phyloP scores from a whole-genome alignment of 1,139 yeast species.

The Magnusiomyces tetraspermus region DNA sequence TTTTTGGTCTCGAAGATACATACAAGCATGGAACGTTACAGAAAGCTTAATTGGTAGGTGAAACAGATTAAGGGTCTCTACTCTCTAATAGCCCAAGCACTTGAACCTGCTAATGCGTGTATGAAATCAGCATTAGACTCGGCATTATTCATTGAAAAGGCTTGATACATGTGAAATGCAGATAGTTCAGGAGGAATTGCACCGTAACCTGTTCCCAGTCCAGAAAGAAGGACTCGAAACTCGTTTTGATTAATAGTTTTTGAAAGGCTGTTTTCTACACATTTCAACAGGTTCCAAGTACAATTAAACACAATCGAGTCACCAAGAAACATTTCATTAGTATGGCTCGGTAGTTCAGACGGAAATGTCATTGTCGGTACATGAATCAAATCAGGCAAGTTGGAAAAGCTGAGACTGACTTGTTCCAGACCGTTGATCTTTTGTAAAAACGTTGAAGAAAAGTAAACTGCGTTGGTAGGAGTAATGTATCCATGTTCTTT shows the following conservation, averaged over 20 bases:
- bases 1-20: too few relatives aligned
- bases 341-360: not conserved
- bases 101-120: too few relatives aligned
- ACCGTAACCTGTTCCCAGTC: conserved; percentile 46
- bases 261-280: conserved; percentile 16
- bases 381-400: conserved; percentile 33
- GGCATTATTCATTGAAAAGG: too few relatives aligned
- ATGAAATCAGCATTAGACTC: too few relatives aligned
- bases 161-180: conserved; percentile 11
- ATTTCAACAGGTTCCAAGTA: conserved; percentile 37
- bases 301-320: conserved; percentile 36
- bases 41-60: too few relatives aligned
- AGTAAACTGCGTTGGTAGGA: not conserved
- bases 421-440: not conserved
- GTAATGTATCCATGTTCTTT: not conserved
- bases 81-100: too few relatives aligned
- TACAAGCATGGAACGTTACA: too few relatives aligned
- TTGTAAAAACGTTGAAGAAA: not conserved
- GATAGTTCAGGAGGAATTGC: conserved; percentile 31
- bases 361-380: conserved; percentile 41
- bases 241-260: conserved; percentile 18
- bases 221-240: conserved; percentile 37
- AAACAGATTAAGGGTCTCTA: too few relatives aligned
- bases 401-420: not conserved
- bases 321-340: not conserved